Percentiles rank a stretch among this genome's conserved stretches.
Evolutionary conservation across 2,329 filamentous ascomycete species (phyloP).

Genomic region (Neonectria coccinea): DNA sequence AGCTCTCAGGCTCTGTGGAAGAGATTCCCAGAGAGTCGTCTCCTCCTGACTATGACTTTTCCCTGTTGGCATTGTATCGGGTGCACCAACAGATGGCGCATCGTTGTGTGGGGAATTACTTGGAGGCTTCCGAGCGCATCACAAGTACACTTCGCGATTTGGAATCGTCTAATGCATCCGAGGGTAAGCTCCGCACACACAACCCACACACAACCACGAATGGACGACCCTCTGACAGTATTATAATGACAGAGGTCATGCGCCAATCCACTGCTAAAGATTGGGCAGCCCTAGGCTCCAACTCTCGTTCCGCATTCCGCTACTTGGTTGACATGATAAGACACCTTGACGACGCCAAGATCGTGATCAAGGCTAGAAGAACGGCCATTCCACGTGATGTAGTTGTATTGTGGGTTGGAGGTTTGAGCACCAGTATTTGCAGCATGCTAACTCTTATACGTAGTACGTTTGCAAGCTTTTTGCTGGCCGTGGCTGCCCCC

Average conservation of each 20-base stretch:
- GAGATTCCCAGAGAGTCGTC: neutral
- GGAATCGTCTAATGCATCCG: neutral
- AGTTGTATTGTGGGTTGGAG: neutral
- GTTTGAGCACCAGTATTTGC: too few species aligned
- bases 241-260: neutral
- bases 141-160: neutral
- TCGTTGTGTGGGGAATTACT: neutral
- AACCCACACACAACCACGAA: neutral
- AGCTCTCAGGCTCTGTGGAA: neutral
- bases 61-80: too few species aligned
- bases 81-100: rapidly evolving
- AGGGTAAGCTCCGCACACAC: neutral
- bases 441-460: too few species aligned
- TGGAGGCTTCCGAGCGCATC: neutral
- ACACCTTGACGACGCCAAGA: neutral
- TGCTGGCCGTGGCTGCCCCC: neutral
- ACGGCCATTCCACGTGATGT: neutral
- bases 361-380: neutral
- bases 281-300: neutral
- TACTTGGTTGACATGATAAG: neutral
- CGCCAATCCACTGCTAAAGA: neutral
- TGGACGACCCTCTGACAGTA: neutral
- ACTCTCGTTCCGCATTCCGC: neutral
- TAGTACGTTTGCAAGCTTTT: neutral
- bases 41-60: too few species aligned